Percentiles rank a stretch among this genome's conserved stretches.
phyloP scores from a whole-genome alignment of 2,329 filamentous ascomycete genomes.

The Penicillium sp. region DNA sequence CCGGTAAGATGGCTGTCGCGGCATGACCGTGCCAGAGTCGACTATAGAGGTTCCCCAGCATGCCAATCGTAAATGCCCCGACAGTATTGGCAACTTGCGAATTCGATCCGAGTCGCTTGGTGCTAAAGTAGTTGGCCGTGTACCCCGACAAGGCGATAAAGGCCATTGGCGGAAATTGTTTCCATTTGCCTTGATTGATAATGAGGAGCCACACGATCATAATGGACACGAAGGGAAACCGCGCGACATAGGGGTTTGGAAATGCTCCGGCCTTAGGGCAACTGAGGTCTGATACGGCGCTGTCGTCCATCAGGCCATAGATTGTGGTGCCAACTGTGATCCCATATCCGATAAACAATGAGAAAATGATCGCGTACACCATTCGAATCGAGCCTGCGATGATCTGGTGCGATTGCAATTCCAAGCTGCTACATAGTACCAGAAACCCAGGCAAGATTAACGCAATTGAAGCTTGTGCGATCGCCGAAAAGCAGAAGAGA shows the following conservation, averaged over 20 bases:
- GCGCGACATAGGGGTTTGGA: constrained; percentile 44
- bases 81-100: constrained; percentile 75
- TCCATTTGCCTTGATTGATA: constrained; percentile 79
- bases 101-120: constrained; percentile 63
- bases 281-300: constrained; percentile 50
- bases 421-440: constrained; percentile 60
- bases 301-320: constrained; percentile 59
- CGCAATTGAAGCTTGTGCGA: constrained; percentile 69
- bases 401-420: constrained; percentile 66
- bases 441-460: constrained; percentile 68
- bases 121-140: constrained; percentile 52
- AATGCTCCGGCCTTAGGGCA: constrained; percentile 41
- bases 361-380: constrained; percentile 62
- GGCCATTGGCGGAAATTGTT: constrained; percentile 73
- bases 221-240: constrained; percentile 70
- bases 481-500: constrained; percentile 69
- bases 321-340: constrained; percentile 65
- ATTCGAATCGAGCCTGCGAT: constrained; percentile 60
- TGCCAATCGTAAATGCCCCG: constrained; percentile 71
- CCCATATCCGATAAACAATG: constrained; percentile 68
- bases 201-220: constrained; percentile 74
- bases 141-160: constrained; percentile 72
- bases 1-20: constrained; percentile 79
- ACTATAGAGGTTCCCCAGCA: constrained; percentile 76
- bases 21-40: constrained; percentile 72